A percentile compares a stretch with the other conserved stretches of the same genome.
Conservation (phyloP, 1,139 yeast species). For the Keqinozyma sinolaborantium region DNA sequence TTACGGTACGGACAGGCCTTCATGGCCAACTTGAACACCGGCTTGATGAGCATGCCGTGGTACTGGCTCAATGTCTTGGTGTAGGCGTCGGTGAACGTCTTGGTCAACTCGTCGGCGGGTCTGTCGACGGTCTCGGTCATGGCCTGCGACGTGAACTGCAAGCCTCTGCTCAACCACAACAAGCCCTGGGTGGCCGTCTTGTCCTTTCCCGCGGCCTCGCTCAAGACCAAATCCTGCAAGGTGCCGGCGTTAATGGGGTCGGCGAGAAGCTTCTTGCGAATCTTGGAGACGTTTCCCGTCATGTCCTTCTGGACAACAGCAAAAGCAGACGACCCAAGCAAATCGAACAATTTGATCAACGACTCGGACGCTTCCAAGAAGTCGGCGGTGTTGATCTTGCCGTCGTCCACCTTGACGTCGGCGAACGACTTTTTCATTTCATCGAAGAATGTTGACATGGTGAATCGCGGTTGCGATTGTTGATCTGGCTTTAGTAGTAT, state of each 20-base stretch:
- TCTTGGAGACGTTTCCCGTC: slow-evolving; percentile 81
- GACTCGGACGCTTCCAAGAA: slow-evolving; percentile 85
- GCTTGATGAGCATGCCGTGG: slow-evolving; percentile 80
- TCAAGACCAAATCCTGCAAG: slow-evolving; percentile 73
- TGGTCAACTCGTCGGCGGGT: slow-evolving; percentile 61
- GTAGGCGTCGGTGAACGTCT: slow-evolving; percentile 82
- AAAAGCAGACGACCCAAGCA: slow-evolving; percentile 83
- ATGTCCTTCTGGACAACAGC: slow-evolving; percentile 83
- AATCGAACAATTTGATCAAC: slow-evolving; percentile 75
- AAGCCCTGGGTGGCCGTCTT: slow-evolving; percentile 90
- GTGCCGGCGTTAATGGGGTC: slow-evolving; percentile 64
- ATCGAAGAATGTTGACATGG: slow-evolving; percentile 74
- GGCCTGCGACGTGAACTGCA: slow-evolving; percentile 85
- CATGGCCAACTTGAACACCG: slow-evolving; percentile 91
- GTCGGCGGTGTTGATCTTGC: slow-evolving; percentile 66
- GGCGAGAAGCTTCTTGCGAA: slow-evolving; percentile 61
- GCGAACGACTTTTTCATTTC: slow-evolving; percentile 69
- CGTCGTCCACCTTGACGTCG: slow-evolving; percentile 66
- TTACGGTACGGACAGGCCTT: slow-evolving; percentile 92
- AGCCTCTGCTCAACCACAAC: slow-evolving; percentile 82
- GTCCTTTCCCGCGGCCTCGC: slow-evolving; percentile 59
- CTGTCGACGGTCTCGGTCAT: slow-evolving; percentile 73
- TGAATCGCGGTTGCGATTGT: slow-evolving; percentile 7
- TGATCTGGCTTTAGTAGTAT: no score
- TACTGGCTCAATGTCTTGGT: slow-evolving; percentile 72